Conservation (phyloP, 2,329 filamentous ascomycete genomes). For the Anisogramma anomala region DNA sequence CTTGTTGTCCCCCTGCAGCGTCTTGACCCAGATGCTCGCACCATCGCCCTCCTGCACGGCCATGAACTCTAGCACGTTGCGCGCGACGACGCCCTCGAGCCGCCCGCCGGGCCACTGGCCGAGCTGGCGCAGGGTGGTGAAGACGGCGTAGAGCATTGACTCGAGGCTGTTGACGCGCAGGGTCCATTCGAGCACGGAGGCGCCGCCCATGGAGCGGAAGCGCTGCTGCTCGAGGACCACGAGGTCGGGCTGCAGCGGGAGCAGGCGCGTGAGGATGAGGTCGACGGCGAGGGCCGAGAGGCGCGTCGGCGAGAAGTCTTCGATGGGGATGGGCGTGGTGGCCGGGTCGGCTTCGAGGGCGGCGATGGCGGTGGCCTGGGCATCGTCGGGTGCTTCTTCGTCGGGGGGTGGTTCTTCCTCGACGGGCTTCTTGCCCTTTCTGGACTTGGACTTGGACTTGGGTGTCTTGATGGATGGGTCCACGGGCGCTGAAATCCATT, state of each 20-base stretch:
- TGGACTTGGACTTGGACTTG: neutral
- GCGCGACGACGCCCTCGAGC: constrained; percentile 34
- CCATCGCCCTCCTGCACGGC: constrained; percentile 7
- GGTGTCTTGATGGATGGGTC: neutral
- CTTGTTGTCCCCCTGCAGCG: constrained; percentile 34
- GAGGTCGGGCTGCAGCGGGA: constrained; percentile 48
- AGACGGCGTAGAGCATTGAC: constrained; percentile 63
- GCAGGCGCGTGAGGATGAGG: constrained; percentile 26
- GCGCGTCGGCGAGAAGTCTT: constrained; percentile 24
- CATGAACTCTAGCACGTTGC: constrained; percentile 37
- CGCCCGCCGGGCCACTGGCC: constrained; percentile 28
- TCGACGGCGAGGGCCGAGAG: constrained; percentile 24
- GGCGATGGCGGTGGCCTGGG: neutral
- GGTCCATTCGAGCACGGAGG: constrained; percentile 70
- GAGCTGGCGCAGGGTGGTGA: constrained; percentile 43
- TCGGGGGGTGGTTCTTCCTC: neutral
- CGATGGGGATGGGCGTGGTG: constrained; percentile 8
- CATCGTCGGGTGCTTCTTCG: neutral
- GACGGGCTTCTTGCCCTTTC: neutral
- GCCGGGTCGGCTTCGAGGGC: neutral
- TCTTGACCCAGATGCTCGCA: constrained; percentile 24
- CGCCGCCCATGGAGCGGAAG: constrained; percentile 50
- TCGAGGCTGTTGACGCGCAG: constrained; percentile 72
- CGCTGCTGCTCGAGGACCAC: constrained; percentile 57
- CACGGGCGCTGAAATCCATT: neutral